Evolutionary conservation across 257 asterid genomes (phyloP), one percentile per base, ranked within the genome.

Genomic region (Plantago ovata): DNA sequence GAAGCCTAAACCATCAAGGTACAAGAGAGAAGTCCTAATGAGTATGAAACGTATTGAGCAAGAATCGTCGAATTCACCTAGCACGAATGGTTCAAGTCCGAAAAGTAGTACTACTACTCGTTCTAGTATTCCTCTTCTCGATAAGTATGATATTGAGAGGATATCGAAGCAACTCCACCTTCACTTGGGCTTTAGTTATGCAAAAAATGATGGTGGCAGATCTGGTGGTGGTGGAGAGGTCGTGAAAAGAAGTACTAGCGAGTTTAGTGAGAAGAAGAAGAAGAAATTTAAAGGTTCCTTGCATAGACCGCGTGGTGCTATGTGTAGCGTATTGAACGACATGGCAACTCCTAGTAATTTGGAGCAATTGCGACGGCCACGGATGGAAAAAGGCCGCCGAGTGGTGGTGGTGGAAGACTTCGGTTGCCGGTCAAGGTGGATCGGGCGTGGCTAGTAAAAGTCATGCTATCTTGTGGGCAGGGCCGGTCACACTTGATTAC

Each of bases 141-240:
- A 87, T 61, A 68, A 55, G 11, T 86, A 75, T 19, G 95, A 86
- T 73, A 68, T 83, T 5, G 75, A 81, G 48, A 76, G 76, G 67
- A 80, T 87, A 13, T 80, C 89, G 3, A 64, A n/a, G 55, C 72
- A 82, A 66, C 84, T 87, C 0, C 72, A 84, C 47, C 38, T 22
- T 14, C 80, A 84, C 47, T 77, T 82, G n/a, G 65, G 73, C 14
- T 66, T 78, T 12, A 73, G 77, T 53, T 72, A 38, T 40, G 61
- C 52, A 16, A 48, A 69, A 28, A 28, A 57, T 18, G 18, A 45
- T 40, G 46, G 40, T 38, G 48, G 64, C 14, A 14, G 21, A 45
- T 1, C 46, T 9, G 42, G 57, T 67, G 4, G 57, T 53, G 28
- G 13, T 71, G 69, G 23, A 36, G 46, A 15, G 32, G 62, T 21